Percentiles rank a stretch among this genome's conserved stretches.
Evolutionary conservation across 202 grass and related monocot genomes (phyloP).

Genomic region (Carex arenaria): DNA sequence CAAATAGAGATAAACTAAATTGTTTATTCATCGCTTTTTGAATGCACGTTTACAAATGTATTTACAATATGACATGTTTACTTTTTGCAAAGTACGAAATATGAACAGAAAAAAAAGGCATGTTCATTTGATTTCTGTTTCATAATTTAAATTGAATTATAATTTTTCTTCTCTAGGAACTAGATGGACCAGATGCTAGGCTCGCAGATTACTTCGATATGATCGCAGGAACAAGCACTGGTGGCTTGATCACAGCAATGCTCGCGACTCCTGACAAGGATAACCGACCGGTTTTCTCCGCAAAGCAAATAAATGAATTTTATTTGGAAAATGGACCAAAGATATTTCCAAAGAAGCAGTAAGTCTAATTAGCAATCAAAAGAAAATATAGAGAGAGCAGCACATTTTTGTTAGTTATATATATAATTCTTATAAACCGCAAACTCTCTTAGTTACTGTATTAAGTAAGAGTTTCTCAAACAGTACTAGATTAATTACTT

Average conservation of each 20-base stretch:
- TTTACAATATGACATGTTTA: not conserved
- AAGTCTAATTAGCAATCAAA: not conserved
- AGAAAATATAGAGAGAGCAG: not conserved
- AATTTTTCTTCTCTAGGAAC: constrained; percentile 26
- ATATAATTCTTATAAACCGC: not conserved
- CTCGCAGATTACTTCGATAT: constrained; percentile 62
- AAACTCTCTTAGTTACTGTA: no score
- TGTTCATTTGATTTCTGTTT: not conserved
- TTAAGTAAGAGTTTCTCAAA: no score
- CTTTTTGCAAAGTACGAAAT: not conserved
- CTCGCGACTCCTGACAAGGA: constrained; percentile 41
- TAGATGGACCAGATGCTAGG: constrained; percentile 50
- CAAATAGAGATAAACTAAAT: not conserved
- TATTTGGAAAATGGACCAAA: constrained; percentile 69
- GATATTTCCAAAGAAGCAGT: constrained; percentile 47
- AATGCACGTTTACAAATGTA: not conserved
- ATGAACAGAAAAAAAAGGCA: not conserved
- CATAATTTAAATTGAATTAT: not conserved
- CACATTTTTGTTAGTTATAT: not conserved
- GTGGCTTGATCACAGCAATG: constrained; percentile 53
- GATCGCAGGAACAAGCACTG: constrained; percentile 69
- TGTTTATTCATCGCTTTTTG: not conserved
- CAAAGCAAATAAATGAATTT: constrained; percentile 47
- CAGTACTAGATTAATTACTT: no score
- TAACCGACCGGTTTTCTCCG: constrained; percentile 50